phyloP scores from a whole-genome alignment of 768 basidiomycete genomes.

The Zangia roseola region DNA sequence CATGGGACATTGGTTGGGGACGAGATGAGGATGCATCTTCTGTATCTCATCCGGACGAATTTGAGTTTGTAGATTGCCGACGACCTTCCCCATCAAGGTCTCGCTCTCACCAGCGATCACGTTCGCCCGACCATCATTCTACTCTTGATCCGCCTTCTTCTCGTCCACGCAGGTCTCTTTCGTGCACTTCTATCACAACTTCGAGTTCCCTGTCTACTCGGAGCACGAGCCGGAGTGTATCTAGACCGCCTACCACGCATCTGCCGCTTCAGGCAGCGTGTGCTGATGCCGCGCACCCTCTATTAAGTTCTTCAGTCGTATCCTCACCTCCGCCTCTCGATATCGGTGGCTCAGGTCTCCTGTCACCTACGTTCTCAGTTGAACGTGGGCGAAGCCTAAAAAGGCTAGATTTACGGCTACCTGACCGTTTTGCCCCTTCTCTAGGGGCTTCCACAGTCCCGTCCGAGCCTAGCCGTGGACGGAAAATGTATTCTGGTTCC shows the following conservation, averaged over 20 bases:
- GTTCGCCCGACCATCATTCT: conserved; percentile 22
- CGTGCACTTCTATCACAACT: conserved; percentile 44
- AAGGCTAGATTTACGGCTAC: conserved; percentile 13
- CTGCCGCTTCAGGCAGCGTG: conserved; percentile 27
- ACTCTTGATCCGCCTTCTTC: conserved; percentile 21
- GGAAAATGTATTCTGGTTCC: conserved; percentile 18
- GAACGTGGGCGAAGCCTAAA: conserved; percentile 30
- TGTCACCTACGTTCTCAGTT: conserved; percentile 21
- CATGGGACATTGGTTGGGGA: conserved; percentile 78
- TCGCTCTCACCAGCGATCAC: conserved; percentile 26
- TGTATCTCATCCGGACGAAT: conserved; percentile 28
- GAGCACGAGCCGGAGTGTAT: conserved; percentile 41
- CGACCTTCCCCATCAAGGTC: conserved; percentile 15
- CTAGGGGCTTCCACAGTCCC: conserved; percentile 22
- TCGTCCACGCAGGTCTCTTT: conserved; percentile 45
- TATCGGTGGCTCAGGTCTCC: conserved; percentile 22
- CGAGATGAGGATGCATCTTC: conserved; percentile 39
- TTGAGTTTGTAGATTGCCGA: conserved; percentile 25
- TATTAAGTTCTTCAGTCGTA: conserved; percentile 13
- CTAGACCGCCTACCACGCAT: conserved; percentile 33
- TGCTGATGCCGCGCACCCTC: conserved; percentile 22
- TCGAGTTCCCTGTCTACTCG: conserved; percentile 40
- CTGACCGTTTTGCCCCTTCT: conserved; percentile 22
- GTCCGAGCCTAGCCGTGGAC: conserved; percentile 24
- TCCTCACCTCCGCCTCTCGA: conserved; percentile 27